Base-by-base conservation (phyloP, 441 rosid species). In the Biscutella laevigata region DNA sequence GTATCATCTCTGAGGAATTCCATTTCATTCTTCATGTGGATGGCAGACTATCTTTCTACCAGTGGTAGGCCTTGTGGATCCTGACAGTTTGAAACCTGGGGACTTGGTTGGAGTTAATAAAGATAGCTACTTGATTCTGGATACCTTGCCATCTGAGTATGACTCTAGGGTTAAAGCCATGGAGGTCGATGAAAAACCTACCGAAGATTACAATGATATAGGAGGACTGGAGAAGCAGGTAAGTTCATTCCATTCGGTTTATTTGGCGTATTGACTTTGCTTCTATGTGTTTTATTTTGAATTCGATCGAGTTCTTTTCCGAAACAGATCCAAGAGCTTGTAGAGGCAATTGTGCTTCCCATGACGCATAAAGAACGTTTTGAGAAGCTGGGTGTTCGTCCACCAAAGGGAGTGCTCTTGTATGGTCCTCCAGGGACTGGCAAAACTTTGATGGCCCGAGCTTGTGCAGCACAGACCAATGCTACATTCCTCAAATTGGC, bases 141-240 rank as follows among this genome's bases (percentile, higher is more conserved):
- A 92, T 52, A 86, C 98, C 11, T 72, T 92, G 22, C 98, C 98
- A 4, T 82, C 98, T 0, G 98, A 92, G 62, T 92, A 88, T 64
- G 98, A 92, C 53, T 92, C 96, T 0, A 77, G 95, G 33, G 96
- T 92, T 13, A 88, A 92, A 74, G 98, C 98, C 41, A 91, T 91
- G 98, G 98, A 91, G 71, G 98, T 91, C 44, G 98, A 91, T 65
- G 98, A 91, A 61, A 91, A 91, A 53, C 98, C 98, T 3, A 88
- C 95, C 0, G 98, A 92, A 72, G 98, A 92, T 63, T 92, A 92
- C 65, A 92, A 80, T 77, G 96, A 92, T 51, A 83, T 92, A 16
- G 96, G 98, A 50, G 98, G 98, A 48, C 74, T 92, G 40, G 98
- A 79, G 69, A 75, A 77, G 64, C 83, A 77, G 73, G 77, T 47